Evolutionary conservation across 306 rosid genomes (phyloP), one percentile per base, ranked within the genome.

Genomic region (Vigna nakashimae): DNA sequence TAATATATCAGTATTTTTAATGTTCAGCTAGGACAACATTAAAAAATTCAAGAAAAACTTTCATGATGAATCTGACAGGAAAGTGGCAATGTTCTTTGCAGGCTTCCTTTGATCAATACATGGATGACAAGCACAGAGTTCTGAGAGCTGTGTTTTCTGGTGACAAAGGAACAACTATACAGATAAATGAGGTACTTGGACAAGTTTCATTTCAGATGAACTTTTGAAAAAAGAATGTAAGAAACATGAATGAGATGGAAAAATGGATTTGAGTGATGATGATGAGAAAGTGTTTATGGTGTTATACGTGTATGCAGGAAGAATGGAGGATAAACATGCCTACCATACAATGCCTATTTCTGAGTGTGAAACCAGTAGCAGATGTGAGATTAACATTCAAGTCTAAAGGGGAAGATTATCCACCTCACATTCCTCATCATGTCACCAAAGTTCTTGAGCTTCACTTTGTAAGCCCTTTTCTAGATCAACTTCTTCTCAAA

Each of bases 51-150:
- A 26, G 3, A 26, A 26, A 26, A 26, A 26, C 22, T 56, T 32
- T 24, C 40, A 38, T 57, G 17, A 6, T 34, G 17, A 15, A 4
- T 63, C 64, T 75, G 28, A 62, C 40, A 53, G 17, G 14, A 17
- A 59, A 58, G 30, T 45, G 51, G 9, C 18, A 2, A 58, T 72
- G 76, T 69, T 11, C 3, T 64, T 55, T 78, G 22, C 62, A 85
- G 91, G 91, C 86, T 81, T 75, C 88, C 20, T 85, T 88, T 88
- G 86, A 85, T 85, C 84, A 85, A 49, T 88, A 78, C 18, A 42
- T 88, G 86, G 83, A 85, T 49, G 83, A 81, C 55, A 84, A 79
- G 17, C 18, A 24, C 4, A 68, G 89, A 51, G 75, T 88, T 12
- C 9, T 73, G 26, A n/a, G 16, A 75, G 83, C 82, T 26, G 60